phyloP scores from a whole-genome alignment of 2,329 filamentous ascomycete genomes.

The Fusarium transvaalense region DNA sequence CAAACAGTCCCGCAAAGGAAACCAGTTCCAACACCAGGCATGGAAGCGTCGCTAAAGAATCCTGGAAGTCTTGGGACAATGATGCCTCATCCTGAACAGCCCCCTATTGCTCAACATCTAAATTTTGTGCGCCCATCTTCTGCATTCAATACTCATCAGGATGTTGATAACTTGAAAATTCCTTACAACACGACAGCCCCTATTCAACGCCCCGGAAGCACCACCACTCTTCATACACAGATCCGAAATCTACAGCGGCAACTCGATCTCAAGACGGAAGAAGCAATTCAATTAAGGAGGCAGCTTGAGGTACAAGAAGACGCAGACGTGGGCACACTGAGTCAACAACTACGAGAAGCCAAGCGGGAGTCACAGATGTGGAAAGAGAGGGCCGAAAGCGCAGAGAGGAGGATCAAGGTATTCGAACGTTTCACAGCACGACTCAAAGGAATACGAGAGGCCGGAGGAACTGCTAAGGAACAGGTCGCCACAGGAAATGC shows the following conservation, averaged over 20 bases:
- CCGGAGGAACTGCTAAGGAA: constrained; percentile 8
- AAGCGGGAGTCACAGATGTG: constrained; percentile 57
- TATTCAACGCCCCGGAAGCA: constrained; percentile 46
- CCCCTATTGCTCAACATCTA: constrained; percentile 56
- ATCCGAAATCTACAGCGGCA: constrained; percentile 63
- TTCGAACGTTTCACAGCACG: constrained; percentile 59
- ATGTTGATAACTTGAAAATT: neutral
- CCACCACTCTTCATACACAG: constrained; percentile 60
- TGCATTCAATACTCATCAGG: constrained; percentile 36
- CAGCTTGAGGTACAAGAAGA: constrained; percentile 61
- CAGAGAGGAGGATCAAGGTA: constrained; percentile 65
- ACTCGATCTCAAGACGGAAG: constrained; percentile 61
- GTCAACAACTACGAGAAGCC: constrained; percentile 61
- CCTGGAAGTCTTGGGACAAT: constrained; percentile 56
- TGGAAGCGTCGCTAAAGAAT: constrained; percentile 25
- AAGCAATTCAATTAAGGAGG: constrained; percentile 59
- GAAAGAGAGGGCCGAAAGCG: constrained; percentile 67
- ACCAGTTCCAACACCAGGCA: constrained; percentile 7
- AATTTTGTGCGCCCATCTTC: constrained; percentile 53
- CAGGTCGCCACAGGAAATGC: neutral
- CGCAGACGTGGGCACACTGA: constrained; percentile 60
- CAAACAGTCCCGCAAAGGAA: constrained; percentile 21
- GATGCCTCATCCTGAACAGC: constrained; percentile 54
- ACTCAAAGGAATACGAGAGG: constrained; percentile 51
- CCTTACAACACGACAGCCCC: constrained; percentile 15